Evolutionary conservation across 768 basidiomycete species (phyloP).

Genomic region (Serendipita sp.): DNA sequence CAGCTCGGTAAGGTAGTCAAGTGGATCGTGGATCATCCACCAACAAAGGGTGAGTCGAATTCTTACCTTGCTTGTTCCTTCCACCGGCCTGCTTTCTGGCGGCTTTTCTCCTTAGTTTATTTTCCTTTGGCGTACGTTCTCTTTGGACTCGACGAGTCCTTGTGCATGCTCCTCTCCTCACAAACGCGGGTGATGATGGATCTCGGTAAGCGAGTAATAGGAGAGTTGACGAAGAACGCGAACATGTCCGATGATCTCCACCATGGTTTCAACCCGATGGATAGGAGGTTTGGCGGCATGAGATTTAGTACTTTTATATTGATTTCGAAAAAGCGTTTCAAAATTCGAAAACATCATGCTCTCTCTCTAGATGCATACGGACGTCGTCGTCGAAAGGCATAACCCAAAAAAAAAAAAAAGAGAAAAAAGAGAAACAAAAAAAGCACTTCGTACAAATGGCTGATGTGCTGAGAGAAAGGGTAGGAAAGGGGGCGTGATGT

Average conservation of each 20-base stretch:
- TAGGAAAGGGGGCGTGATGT: neutral
- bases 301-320: too few species aligned
- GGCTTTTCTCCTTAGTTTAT: neutral
- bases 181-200: too few species aligned
- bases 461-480: neutral
- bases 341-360: too few species aligned
- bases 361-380: too few species aligned
- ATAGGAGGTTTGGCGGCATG: too few species aligned
- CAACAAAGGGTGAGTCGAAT: constrained; percentile 57
- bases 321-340: too few species aligned
- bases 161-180: neutral
- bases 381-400: too few species aligned
- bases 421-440: neutral
- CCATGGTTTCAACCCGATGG: too few species aligned
- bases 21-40: constrained; percentile 58
- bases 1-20: constrained; percentile 70
- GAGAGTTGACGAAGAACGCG: too few species aligned
- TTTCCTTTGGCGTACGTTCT: neutral
- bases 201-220: too few species aligned
- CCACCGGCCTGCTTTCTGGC: constrained; percentile 17
- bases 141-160: neutral
- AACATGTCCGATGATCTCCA: too few species aligned
- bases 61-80: constrained; percentile 15
- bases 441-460: neutral
- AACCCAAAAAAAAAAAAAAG: neutral